Evolutionary conservation across 495 filamentous ascomycete species (phyloP).

Genomic region (Penicillium waksmanii): DNA sequence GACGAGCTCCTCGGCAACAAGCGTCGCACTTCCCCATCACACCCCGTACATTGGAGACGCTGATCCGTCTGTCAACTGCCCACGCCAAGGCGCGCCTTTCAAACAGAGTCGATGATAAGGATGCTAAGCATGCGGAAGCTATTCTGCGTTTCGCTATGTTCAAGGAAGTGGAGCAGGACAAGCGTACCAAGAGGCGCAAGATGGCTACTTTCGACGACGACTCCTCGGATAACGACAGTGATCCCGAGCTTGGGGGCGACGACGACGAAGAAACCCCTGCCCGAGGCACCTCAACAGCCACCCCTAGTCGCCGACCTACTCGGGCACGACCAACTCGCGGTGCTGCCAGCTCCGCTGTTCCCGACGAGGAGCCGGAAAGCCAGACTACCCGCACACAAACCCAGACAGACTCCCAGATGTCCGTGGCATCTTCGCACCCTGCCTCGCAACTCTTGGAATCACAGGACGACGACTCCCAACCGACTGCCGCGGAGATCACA

Average conservation of each 20-base stretch:
- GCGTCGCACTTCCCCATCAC: constrained; percentile 94
- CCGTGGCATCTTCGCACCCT: constrained; percentile 67
- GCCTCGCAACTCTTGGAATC: constrained; percentile 67
- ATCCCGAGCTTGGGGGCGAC: constrained; percentile 44
- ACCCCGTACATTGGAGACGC: constrained; percentile 93
- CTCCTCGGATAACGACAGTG: constrained; percentile 44
- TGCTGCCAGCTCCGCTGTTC: constrained; percentile 35
- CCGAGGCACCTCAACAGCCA: constrained; percentile 39
- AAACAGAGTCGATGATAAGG: constrained; percentile 87
- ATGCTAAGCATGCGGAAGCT: constrained; percentile 84
- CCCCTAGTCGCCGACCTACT: constrained; percentile 29
- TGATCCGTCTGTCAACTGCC: constrained; percentile 95
- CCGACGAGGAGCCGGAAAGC: constrained; percentile 48
- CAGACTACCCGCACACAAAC: constrained; percentile 42
- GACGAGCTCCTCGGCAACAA: constrained; percentile 95
- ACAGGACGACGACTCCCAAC: constrained; percentile 56
- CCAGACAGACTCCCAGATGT: constrained; percentile 62
- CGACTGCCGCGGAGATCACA: constrained; percentile 55
- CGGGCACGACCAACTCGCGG: constrained; percentile 47
- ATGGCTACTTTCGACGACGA: constrained; percentile 53
- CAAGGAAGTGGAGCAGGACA: constrained; percentile 93
- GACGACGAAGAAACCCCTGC: constrained; percentile 38
- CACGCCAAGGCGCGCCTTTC: constrained; percentile 94
- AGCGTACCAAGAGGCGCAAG: constrained; percentile 74
- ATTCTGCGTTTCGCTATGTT: constrained; percentile 96